Conservation (phyloP, 148 eudicot genomes). For the Rhododendron vialii region DNA sequence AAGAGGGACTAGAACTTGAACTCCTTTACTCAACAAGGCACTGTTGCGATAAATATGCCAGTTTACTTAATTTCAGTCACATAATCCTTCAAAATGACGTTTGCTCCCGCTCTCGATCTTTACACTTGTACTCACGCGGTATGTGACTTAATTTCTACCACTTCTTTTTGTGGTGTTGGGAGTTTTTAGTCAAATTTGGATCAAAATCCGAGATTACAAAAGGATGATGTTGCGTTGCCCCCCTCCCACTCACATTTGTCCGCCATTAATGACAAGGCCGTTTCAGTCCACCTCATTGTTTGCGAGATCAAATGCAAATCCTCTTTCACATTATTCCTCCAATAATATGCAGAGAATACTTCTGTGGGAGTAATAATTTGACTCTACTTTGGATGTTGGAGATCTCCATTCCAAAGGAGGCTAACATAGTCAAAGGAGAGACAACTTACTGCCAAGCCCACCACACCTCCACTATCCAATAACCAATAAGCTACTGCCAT, state of each 20-base stretch:
- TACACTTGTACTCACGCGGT: no score
- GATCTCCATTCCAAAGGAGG: not conserved
- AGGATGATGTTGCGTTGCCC: constrained; percentile 6
- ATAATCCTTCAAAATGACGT: no score
- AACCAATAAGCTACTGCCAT: not conserved
- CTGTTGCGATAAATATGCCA: not conserved
- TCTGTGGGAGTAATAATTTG: not conserved
- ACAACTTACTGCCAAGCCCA: not conserved
- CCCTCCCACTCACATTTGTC: constrained; percentile 7
- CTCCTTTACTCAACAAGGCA: not conserved
- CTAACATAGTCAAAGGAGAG: not conserved
- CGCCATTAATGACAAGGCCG: not conserved
- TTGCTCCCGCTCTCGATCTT: no score
- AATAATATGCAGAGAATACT: not conserved
- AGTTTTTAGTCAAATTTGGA: not conserved
- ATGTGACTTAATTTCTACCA: not conserved
- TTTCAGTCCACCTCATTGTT: no score
- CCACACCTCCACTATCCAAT: not conserved
- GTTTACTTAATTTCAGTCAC: no score
- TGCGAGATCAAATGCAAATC: not conserved
- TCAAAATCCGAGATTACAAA: constrained; percentile 15
- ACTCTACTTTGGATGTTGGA: not conserved
- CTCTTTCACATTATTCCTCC: not conserved
- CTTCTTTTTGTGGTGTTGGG: not conserved
- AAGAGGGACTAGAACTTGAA: not conserved